These are phyloP conservation scores for Trametes cinnabarina DNA, from an alignment of 768 basidiomycete species.

Conservation along the genomic window DNA sequence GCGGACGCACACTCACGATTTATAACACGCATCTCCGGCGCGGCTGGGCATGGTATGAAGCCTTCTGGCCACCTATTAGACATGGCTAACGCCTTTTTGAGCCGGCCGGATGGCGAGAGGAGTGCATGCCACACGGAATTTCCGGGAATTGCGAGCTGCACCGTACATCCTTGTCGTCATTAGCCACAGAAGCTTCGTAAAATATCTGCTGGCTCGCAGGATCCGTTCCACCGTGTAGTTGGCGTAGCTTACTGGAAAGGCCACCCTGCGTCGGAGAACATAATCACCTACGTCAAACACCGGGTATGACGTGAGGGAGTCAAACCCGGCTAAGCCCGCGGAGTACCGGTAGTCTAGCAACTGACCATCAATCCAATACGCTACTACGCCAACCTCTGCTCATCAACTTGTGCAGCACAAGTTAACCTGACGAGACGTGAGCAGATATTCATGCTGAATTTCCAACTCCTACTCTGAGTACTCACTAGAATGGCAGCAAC, in stretches of 20 bases:
- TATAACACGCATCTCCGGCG: constrained; percentile 1
- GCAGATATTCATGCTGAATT: background rate
- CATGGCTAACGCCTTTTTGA: constrained; percentile 10
- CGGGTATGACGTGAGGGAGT: no score
- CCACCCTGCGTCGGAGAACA: no score
- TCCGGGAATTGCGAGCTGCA: background rate
- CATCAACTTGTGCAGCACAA: background rate
- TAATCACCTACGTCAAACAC: no score
- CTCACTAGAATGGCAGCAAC: background rate
- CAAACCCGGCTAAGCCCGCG: no score
- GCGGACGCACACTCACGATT: constrained; percentile 1
- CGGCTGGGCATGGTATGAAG: background rate
- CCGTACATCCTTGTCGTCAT: background rate
- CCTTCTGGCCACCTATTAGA: background rate
- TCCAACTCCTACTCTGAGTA: background rate
- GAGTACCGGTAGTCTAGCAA: no score
- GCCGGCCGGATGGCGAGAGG: background rate
- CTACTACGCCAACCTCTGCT: background rate
- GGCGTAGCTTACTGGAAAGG: no score
- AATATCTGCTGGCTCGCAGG: background rate
- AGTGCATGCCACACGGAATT: background rate
- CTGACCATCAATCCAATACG: background rate
- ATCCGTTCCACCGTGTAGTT: background rate
- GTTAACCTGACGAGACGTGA: background rate
- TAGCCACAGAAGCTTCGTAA: background rate